Base-by-base conservation (phyloP, 495 filamentous ascomycete species). In the Friedmanniomyces simplex region DNA sequence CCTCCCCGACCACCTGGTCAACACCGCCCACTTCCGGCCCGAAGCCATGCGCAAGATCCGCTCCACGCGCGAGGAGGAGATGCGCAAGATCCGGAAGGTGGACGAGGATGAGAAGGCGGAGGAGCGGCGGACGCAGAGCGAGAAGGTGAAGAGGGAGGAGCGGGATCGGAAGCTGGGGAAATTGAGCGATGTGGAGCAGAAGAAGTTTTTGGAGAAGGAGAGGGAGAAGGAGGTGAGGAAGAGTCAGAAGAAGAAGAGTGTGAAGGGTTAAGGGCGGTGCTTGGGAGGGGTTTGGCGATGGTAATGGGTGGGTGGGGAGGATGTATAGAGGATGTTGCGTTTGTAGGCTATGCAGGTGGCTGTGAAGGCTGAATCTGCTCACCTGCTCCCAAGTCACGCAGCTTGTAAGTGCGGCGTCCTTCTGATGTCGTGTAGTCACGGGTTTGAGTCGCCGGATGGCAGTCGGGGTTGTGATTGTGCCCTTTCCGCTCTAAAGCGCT, bases 61-160 rank as follows among this genome's bases (percentile, higher is more conserved):
- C 64, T 73, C 77, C 47, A 81, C 82, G 41, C 87, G 93, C 56
- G 94, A 97, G 39, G 88, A 89, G 50, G 83, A 87, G 68, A 80
- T 86, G 64, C 82, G 79, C 69, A 86, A 86, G 74, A 81, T 98
- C 59, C 79, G 85, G 64, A 87, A 86, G 65, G 75, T 78, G 1
- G 87, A 86, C 50, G 91, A 97, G 63, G 88, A 89, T n/a, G 89
- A 94, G 72, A 91, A 91, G 76, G 86, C 87, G 48, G 93, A 96
- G 74, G 94, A 97, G 79, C 76, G 89, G 37, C 79, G 79, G 60
- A 55, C 80, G 7, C 82, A 88, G 64, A 79, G 81, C 18, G 93
- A 96, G 70, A 88, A 87, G 78, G 73, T 80, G 64, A 94, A 89
- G 78, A 96, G 94, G 77, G 82, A 89, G 65, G 89, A 95, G 78